A percentile compares a stretch with the other conserved stretches of the same genome.
Conservation (phyloP, 2,329 filamentous ascomycete genomes). For the Dactylellina parvicollis region DNA sequence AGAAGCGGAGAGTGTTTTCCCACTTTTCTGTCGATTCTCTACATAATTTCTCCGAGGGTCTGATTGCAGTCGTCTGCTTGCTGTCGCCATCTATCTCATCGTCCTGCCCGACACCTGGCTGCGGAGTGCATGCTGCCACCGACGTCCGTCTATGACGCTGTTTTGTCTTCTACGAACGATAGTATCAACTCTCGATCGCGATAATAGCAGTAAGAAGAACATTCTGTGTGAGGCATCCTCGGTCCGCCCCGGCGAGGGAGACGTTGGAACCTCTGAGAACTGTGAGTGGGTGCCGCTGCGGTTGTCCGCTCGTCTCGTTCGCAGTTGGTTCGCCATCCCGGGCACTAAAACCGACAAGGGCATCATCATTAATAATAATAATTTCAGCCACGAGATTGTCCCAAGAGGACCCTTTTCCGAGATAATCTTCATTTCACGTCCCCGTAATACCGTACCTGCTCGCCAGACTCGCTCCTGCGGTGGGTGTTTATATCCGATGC, state of each 20-base stretch:
- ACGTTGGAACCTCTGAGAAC: no score
- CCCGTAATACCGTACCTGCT: background rate
- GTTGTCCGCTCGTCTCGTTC: no score
- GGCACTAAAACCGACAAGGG: no score
- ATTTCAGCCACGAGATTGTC: constrained; percentile 17
- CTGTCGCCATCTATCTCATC: constrained; percentile 24
- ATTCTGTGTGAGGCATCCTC: no score
- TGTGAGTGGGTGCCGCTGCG: no score
- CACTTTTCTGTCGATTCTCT: constrained; percentile 3
- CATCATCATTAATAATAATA: no score
- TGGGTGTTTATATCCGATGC: constrained; percentile 38
- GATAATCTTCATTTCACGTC: background rate
- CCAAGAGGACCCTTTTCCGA: background rate
- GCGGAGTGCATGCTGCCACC: constrained; percentile 11
- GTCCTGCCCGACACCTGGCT: constrained; percentile 9
- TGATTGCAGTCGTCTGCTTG: background rate
- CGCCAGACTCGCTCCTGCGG: background rate
- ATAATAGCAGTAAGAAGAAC: no score
- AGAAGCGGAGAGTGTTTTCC: constrained; percentile 21
- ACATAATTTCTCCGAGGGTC: no score
- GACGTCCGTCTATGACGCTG: background rate
- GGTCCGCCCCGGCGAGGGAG: no score
- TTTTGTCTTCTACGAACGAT: no score
- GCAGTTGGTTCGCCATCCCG: no score
- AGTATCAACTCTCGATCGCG: no score